Evolutionary conservation across 768 basidiomycete genomes (phyloP).

Genomic region (Suillus subalutaceus): DNA sequence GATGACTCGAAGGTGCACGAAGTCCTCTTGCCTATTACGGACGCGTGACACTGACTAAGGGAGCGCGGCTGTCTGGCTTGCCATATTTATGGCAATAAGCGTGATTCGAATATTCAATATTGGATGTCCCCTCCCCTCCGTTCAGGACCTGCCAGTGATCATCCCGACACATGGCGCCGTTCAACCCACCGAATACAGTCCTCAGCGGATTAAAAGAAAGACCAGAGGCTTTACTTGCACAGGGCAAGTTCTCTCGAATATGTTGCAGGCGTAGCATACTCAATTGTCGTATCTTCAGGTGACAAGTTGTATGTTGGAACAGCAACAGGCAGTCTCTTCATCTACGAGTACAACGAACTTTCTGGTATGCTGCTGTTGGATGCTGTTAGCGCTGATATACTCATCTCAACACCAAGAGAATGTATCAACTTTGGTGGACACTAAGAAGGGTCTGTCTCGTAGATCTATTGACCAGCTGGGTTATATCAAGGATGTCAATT

Average conservation of each 20-base stretch:
- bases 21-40: too few species aligned
- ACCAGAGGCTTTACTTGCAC: slow-evolving; percentile 34
- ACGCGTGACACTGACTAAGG: too few species aligned
- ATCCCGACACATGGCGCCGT: slow-evolving; percentile 33
- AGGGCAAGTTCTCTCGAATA: slow-evolving; percentile 24
- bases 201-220: slow-evolving; percentile 40
- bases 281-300: slow-evolving; percentile 34
- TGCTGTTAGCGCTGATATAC: not conserved
- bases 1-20: too few species aligned
- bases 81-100: not conserved
- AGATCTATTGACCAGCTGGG: slow-evolving; percentile 88
- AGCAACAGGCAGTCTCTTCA: slow-evolving; percentile 53
- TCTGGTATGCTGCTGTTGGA: slow-evolving; percentile 34
- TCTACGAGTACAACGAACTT: slow-evolving; percentile 50
- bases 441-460: slow-evolving; percentile 64
- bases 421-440: slow-evolving; percentile 51
- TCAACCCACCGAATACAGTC: slow-evolving; percentile 27
- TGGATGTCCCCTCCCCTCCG: not conserved
- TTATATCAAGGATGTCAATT: slow-evolving; percentile 83
- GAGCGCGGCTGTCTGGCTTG: too few species aligned
- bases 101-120: not conserved
- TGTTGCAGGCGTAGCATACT: slow-evolving; percentile 8
- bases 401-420: slow-evolving; percentile 5
- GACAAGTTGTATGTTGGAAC: slow-evolving; percentile 68
- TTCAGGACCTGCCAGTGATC: not conserved